phyloP scores from a whole-genome alignment of 2,329 filamentous ascomycete genomes.

The Ustulina deusta region DNA sequence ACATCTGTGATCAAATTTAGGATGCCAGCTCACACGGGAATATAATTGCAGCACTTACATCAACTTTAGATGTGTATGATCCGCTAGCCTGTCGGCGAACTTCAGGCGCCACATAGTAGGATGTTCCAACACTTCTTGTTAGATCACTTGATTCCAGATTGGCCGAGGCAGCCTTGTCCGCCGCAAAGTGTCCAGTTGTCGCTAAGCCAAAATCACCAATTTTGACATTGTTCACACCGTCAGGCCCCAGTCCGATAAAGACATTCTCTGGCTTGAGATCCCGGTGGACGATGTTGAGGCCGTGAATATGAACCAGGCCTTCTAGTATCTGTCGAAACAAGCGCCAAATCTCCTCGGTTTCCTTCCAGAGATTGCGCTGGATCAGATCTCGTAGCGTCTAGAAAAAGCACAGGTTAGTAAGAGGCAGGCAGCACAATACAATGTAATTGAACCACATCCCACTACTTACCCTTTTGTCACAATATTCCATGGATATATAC shows the following conservation, averaged over 20 bases:
- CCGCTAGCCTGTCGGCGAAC: slow-evolving; percentile 80
- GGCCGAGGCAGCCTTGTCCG: slow-evolving; percentile 63
- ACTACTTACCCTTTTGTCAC: slow-evolving; percentile 80
- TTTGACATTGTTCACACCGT: slow-evolving; percentile 87
- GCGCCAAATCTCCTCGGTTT: slow-evolving; percentile 85
- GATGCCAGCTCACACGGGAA: background rate
- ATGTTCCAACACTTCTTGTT: slow-evolving; percentile 79
- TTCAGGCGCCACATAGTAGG: slow-evolving; percentile 93
- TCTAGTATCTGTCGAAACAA: slow-evolving; percentile 92
- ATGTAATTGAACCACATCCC: background rate
- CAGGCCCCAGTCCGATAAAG: slow-evolving; percentile 78
- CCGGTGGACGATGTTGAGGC: slow-evolving; percentile 90
- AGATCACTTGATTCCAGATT: slow-evolving; percentile 70
- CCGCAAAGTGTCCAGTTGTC: slow-evolving; percentile 83
- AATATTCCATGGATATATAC: slow-evolving; percentile 99
- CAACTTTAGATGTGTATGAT: slow-evolving; percentile 92
- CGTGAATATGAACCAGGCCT: slow-evolving; percentile 89
- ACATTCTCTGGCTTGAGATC: slow-evolving; percentile 98
- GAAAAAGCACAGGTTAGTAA: slow-evolving; percentile 9
- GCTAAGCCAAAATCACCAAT: slow-evolving; percentile 97
- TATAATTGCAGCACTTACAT: slow-evolving; percentile 65
- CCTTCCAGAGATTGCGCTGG: slow-evolving; percentile 76
- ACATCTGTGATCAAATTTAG: slow-evolving; percentile 73
- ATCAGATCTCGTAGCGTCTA: slow-evolving; percentile 91
- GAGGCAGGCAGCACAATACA: background rate